These are phyloP conservation scores for Plasmodium ovale DNA, from an alignment of 169 alveolate species.

Conservation along the genomic window DNA sequence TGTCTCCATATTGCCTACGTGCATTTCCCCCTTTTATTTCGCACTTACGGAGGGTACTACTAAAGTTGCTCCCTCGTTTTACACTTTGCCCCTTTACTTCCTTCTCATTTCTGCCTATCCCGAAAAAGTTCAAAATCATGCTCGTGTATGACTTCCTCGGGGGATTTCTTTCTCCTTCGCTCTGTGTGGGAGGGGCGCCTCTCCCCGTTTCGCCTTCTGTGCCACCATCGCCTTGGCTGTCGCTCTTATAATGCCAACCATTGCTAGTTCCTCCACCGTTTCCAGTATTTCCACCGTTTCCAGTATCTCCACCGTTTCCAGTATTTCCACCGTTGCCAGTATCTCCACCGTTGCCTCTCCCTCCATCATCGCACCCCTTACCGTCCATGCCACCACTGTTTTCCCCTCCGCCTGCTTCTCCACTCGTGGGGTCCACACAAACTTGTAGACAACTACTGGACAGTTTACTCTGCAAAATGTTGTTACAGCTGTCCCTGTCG, in stretches of 20 bases:
- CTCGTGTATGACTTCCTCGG: slow-evolving; percentile 2
- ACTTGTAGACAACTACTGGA: neutral
- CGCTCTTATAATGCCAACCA: neutral
- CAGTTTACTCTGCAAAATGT: neutral
- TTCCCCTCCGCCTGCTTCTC: neutral
- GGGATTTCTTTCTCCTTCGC: neutral
- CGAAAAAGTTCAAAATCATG: slow-evolving; percentile 8
- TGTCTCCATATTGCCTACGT: too few species aligned
- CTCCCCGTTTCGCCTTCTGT: neutral
- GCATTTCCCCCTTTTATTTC: too few species aligned
- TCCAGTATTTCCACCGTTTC: neutral
- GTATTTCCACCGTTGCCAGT: neutral
- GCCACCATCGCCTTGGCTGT: neutral
- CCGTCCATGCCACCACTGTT: neutral
- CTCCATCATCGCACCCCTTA: neutral
- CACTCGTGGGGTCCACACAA: neutral
- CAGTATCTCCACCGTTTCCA: neutral
- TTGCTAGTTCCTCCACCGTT: neutral
- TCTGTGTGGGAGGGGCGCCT: too few species aligned
- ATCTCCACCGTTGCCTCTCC: neutral
- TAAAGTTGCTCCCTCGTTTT: too few species aligned
- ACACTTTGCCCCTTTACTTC: neutral
- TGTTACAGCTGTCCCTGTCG: neutral
- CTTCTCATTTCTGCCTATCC: neutral
- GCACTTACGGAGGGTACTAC: too few species aligned